A percentile compares a stretch with the other conserved stretches of the same genome.
phyloP scores from a whole-genome alignment of 805 yeast genomes.

The Wickerhamiella spandovensis region DNA sequence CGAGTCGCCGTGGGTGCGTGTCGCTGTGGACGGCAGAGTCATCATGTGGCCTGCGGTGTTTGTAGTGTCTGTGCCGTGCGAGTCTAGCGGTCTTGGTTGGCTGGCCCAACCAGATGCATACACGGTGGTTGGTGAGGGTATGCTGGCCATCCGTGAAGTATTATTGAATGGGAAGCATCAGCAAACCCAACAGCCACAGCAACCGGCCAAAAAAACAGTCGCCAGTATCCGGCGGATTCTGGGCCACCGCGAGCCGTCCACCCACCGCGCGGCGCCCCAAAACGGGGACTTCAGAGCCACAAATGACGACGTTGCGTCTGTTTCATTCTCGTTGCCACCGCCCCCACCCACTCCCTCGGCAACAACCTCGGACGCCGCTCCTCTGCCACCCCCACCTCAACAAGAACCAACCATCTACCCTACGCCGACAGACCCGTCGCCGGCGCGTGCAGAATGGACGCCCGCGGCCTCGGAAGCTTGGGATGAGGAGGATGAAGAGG shows the following conservation, averaged over 20 bases:
- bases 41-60: conserved; percentile 17
- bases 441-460: conserved; percentile 1
- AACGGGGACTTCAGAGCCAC: neutral
- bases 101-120: conserved; percentile 9
- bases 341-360: conserved; percentile 7
- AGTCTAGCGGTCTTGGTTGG: conserved; percentile 3
- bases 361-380: neutral
- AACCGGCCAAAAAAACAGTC: neutral
- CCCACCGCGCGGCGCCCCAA: neutral
- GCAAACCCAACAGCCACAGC: neutral
- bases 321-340: conserved; percentile 1
- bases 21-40: conserved; percentile 11
- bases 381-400: neutral
- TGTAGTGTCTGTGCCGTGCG: conserved; percentile 1
- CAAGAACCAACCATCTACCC: conserved; percentile 3
- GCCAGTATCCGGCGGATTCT: neutral
- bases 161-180: neutral
- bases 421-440: conserved; percentile 4
- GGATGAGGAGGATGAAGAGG: conserved; percentile 8
- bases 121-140: conserved; percentile 8
- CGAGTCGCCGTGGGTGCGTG: conserved; percentile 15
- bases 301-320: neutral
- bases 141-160: conserved; percentile 6
- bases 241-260: neutral
- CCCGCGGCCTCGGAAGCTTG: conserved; percentile 3